Evolutionary conservation across 2,329 filamentous ascomycete genomes (phyloP), one percentile per base, ranked within the genome.

Genomic region (Penicillium sclerotiorum): DNA sequence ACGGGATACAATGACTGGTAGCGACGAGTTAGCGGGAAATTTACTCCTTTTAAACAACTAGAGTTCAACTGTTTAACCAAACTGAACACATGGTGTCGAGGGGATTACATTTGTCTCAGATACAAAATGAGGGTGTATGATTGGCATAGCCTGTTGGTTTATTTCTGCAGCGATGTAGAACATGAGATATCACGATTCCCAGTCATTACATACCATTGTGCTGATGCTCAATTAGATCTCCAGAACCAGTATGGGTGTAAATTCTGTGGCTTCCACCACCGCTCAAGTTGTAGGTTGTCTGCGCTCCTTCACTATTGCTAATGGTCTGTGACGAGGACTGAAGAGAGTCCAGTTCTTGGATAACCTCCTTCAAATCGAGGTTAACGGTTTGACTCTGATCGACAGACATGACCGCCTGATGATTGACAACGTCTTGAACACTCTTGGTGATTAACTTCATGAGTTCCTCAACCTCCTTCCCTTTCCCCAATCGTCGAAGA

Each of bases 401-500:
- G 12, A 37, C 37, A 48, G 45, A 42, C 3, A 28, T n/a, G 12
- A 48, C 45, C 21, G 30, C 17, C 28, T 48, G 5, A 15, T 42
- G 18, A 27, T 42, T 48, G 21, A 42, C 38, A 21, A 48, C 8
- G 9, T 28, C 15, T 42, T 47, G 49, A 17, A 51, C 49, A 8
- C 44, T 13, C 44, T 51, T n/a, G 12, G 44, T 39, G 2, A 51
- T n/a, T 8, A 6, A 4, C 0, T 2, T 2, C 49, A 51, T 47
- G n/a, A 51, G 49, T 9, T 47, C 49, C 27, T 51, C 49, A 20
- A 51, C 49, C 12, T 51, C 47, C n/a, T 43, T 47, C 12, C 48
- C 48, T 27, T 51, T 51, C 3, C 49, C 44, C 12, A 43, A 30
- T 43, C 43, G 43, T 11, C 32, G 15, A 4, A 51, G 12, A 23